These are phyloP conservation scores for Tetradesmus obliquus DNA, from an alignment of 139 green algal genomes.

Conservation along the genomic window DNA sequence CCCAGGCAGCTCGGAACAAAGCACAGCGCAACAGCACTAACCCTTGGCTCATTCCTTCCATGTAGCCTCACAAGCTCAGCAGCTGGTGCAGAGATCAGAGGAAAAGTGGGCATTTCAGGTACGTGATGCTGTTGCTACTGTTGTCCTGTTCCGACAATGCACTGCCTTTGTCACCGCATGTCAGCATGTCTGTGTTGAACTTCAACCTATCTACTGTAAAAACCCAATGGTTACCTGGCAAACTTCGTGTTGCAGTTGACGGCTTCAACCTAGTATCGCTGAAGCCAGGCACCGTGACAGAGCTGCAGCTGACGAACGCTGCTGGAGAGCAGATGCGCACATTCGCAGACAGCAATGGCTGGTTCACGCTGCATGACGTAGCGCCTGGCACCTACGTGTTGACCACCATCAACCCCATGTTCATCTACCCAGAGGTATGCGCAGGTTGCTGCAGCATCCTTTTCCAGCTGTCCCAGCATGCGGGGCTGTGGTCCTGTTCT, in stretches of 20 bases:
- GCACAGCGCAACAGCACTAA: neutral
- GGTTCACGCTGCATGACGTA: slow-evolving; percentile 52
- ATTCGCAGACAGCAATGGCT: slow-evolving; percentile 48
- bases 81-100: neutral
- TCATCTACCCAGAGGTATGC: slow-evolving; percentile 56
- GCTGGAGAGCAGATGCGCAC: slow-evolving; percentile 45
- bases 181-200: neutral
- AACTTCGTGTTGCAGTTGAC: neutral
- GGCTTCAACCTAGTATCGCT: slow-evolving; percentile 19
- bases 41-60: neutral
- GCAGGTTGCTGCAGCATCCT: neutral
- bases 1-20: neutral
- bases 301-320: slow-evolving; percentile 40
- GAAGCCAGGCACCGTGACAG: slow-evolving; percentile 27
- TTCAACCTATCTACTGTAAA: neutral
- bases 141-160: neutral
- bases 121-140: neutral
- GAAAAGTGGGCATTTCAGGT: slow-evolving; percentile 33
- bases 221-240: neutral
- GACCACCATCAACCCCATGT: slow-evolving; percentile 34
- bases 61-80: neutral
- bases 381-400: slow-evolving; percentile 50
- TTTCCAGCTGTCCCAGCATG: neutral
- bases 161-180: neutral
- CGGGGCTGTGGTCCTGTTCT: no score